Conservation (phyloP, 345 rosid species). For the Leavenworthia alabamica region DNA sequence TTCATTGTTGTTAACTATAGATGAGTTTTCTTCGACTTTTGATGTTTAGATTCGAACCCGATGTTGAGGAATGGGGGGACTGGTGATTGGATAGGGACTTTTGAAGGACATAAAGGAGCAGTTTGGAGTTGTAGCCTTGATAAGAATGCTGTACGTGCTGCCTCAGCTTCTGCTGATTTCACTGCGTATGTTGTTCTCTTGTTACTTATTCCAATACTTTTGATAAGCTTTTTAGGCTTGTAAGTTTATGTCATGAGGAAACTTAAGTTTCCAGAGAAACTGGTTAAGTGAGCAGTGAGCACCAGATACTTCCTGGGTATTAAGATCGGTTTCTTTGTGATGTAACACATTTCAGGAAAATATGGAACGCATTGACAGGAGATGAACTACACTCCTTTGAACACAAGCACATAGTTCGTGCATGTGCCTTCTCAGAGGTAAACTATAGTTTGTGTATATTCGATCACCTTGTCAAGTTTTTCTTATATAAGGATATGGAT, state of each 20-base stretch:
- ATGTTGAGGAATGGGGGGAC: conserved; percentile 99
- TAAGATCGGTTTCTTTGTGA: neutral
- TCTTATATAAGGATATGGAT: neutral
- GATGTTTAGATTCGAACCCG: conserved; percentile 71
- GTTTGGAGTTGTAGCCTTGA: conserved; percentile 98
- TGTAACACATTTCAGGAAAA: conserved; percentile 46
- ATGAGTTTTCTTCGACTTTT: neutral
- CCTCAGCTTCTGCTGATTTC: conserved; percentile 97
- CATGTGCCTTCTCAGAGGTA: conserved; percentile 89
- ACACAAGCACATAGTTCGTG: conserved; percentile 89
- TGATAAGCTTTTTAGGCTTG: neutral
- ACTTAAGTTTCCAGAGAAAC: too few relatives aligned
- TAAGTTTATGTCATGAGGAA: too few relatives aligned
- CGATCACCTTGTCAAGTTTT: neutral
- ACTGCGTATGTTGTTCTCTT: conserved; percentile 52
- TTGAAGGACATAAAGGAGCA: conserved; percentile 98
- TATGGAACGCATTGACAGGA: conserved; percentile 92
- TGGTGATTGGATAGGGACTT: conserved; percentile 98
- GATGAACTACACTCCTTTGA: conserved; percentile 83
- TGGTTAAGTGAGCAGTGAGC: neutral
- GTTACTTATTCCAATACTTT: neutral
- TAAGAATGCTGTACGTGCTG: conserved; percentile 78
- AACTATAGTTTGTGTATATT: conserved; percentile 1
- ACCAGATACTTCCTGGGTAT: neutral
- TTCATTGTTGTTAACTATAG: neutral